Base-by-base conservation (phyloP, 495 filamentous ascomycete genomes). In the Penicillium malachiteum region DNA sequence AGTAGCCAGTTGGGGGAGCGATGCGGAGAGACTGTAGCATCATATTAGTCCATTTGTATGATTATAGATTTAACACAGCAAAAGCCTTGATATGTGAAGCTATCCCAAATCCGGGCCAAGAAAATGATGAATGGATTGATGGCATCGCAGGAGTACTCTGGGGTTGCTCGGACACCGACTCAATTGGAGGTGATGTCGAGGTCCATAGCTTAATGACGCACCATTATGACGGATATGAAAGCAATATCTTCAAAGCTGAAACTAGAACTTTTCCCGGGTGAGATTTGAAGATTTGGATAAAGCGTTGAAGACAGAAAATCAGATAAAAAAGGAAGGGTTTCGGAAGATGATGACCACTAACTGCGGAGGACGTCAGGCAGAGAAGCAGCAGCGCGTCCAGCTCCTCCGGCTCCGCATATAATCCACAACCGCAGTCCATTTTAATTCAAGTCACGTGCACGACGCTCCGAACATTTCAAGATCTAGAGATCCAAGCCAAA, bases 21-120 rank as follows among this genome's bases (percentile, higher is more conserved):
- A 97, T 87, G 75, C 91, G 89, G 84, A 96, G 90, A 60, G 91
- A 87, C 92, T 96, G 74, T 47, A 41, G 54, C 56, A 64, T 37
- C 48, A 46, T 31, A 64, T 65, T 59, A 60, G 62, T 54, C 52
- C 5, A 40, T 32, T n/a, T 48, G 2, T 14, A 42, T 54, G 3
- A 30, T 17, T 30, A 39, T 35, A 37, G 40, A 11, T n/a, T 12
- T 8, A 11, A 38, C 21, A 26, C 21, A 26, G 21, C 21, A 26
- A 26, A 26, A 26, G 21, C 4, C 2, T 32, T 12, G 10, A 31
- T n/a, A 1, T 46, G 12, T 31, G 26, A 21, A 31, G 41, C 16
- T 30, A 11, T 3, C 26, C 30, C 3, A 17, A 32, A 6, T 16
- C 2, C 43, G 31, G 43, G 0, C 7, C 43, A 8, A 46, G 21